Conservation (phyloP, 1,139 yeast species). For the Casaregolazyma suthepensis region DNA sequence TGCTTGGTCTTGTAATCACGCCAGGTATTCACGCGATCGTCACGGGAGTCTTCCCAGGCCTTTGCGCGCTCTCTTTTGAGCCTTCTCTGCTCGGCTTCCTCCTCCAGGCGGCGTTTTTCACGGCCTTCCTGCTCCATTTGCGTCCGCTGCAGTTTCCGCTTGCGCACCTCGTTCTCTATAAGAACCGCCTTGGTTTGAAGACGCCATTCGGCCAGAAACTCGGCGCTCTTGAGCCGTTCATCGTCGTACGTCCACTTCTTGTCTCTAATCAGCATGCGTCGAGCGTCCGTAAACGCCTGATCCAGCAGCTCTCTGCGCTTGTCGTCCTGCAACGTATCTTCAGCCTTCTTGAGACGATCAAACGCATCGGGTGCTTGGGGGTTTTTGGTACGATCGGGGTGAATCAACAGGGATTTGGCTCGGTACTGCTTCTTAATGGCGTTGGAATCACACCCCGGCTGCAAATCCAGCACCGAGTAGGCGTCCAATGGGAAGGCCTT, state of each 20-base stretch:
- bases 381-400: conserved; percentile 61
- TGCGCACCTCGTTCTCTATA: conserved; percentile 40
- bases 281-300: conserved; percentile 39
- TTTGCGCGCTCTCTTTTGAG: conserved; percentile 39
- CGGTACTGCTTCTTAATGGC: conserved; percentile 47
- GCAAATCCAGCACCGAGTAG: conserved; percentile 50
- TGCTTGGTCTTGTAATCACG: conserved; percentile 44
- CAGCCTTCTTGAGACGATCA: conserved; percentile 42
- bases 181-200: conserved; percentile 38
- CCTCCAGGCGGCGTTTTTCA: conserved; percentile 34
- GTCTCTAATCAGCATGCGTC: conserved; percentile 40
- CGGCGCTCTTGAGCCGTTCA: conserved; percentile 34
- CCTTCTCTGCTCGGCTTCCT: conserved; percentile 38
- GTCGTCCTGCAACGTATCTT: conserved; percentile 32
- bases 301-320: conserved; percentile 35
- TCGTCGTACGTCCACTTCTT: conserved; percentile 39
- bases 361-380: conserved; percentile 57
- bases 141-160: conserved; percentile 34
- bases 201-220: conserved; percentile 38
- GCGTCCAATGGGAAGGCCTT: conserved; percentile 45
- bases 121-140: conserved; percentile 41
- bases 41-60: conserved; percentile 61
- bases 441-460: conserved; percentile 40
- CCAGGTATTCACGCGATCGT: conserved; percentile 57
- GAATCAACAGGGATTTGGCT: conserved; percentile 56